These are phyloP conservation scores for Nicotiana sylvestris DNA, from an alignment of 257 asterid species.

Conservation along the genomic window DNA sequence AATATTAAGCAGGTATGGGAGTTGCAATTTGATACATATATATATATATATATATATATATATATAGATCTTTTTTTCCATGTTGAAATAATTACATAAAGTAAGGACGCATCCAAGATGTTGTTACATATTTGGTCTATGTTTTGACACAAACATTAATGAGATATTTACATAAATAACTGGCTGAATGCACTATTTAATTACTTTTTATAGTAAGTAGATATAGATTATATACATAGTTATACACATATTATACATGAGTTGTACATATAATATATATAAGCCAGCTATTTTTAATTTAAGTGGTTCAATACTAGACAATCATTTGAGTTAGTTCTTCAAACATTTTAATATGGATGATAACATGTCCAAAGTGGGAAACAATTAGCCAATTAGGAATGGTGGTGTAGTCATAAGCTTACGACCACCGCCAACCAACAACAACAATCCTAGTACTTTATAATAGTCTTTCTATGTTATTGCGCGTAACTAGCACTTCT, in stretches of 20 bases:
- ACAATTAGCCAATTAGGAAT: neutral
- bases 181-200: too few relatives aligned
- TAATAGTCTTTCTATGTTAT: too few relatives aligned
- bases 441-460: neutral
- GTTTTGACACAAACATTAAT: neutral
- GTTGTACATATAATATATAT: too few relatives aligned
- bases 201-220: too few relatives aligned
- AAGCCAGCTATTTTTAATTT: too few relatives aligned
- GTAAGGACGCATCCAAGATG: neutral
- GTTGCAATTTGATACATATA: neutral
- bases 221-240: too few relatives aligned
- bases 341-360: neutral
- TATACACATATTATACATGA: too few relatives aligned
- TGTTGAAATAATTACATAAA: neutral
- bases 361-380: neutral
- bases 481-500: too few relatives aligned
- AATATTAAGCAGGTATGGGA: neutral
- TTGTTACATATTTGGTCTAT: neutral
- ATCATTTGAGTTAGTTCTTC: too few relatives aligned
- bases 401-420: neutral
- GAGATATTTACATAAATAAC: too few relatives aligned
- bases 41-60: neutral
- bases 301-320: rapidly evolving
- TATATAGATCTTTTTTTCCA: neutral
- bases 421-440: neutral